Evolutionary conservation across 2,329 filamentous ascomycete genomes (phyloP), one percentile per base, ranked within the genome.

Genomic region (Pyricularia pennisetigena): DNA sequence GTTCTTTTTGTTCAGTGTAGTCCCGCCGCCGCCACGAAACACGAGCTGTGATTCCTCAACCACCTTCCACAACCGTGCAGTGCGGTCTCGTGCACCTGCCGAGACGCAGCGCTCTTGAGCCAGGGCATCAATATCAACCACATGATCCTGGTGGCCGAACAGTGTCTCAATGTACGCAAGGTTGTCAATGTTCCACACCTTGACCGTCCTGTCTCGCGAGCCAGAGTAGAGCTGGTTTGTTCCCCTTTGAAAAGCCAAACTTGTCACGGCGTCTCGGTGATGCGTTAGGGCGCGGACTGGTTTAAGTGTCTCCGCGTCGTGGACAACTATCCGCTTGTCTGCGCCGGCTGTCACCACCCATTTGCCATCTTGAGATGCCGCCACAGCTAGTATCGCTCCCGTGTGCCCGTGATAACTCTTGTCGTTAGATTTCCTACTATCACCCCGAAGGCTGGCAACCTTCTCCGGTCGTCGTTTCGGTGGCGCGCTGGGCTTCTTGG

Each of bases 1-100:
- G 70, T 85, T 83, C 49, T 73, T 74, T 69, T 72, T 72, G 63
- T 75, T 73, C 30, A 71, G 72, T 32, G 73, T 71, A 29, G 83
- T 82, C 10, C 80, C 79, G 61, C 88, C 90, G 70, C 93, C 93
- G 69, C 94, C 94, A 65, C 94, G 90, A 79, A 98, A 99, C 1
- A 98, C 94, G 7, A 99, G 86, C 77, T 99, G 95, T 1, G 91
- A 92, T 80, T 99, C 94, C 74, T 99, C 95, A 4, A 92, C 88
- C 1, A 99, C 94, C 79, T 97, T 97, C 95, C 95, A 99, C 73
- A 97, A 80, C 69, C 95, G 86, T 57, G 94, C 95, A 2, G 94
- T 97, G 69, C 94, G 89, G 77, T 99, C 95, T 71, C 95, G 86
- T 6, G 93, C 90, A 68, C 95, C 95, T 23, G 97, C 95, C 70